phyloP scores from a whole-genome alignment of 495 filamentous ascomycete genomes.

The Penicillium angulare region DNA sequence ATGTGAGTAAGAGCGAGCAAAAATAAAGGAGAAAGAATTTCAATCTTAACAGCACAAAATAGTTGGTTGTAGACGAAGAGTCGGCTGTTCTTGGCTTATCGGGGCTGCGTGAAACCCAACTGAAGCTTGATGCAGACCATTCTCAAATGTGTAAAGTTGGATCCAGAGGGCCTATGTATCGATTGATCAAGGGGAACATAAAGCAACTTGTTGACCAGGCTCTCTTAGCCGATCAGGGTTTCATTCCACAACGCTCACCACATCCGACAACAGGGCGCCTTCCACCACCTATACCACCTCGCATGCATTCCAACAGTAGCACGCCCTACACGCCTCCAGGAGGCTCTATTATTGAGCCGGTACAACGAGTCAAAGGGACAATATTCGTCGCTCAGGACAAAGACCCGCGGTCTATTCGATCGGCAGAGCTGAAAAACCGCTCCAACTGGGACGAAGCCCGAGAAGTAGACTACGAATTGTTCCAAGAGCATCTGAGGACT shows the following conservation, averaged over 20 bases:
- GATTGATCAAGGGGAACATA: constrained; percentile 39
- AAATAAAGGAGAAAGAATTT: not conserved
- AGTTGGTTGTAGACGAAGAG: constrained; percentile 42
- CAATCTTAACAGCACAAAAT: not conserved
- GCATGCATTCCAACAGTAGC: constrained; percentile 34
- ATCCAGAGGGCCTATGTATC: constrained; percentile 34
- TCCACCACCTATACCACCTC: constrained; percentile 32
- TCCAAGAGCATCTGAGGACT: constrained; percentile 33
- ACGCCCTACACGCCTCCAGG: constrained; percentile 25
- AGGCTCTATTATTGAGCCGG: constrained; percentile 8
- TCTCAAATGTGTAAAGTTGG: constrained; percentile 41
- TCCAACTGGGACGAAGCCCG: constrained; percentile 35
- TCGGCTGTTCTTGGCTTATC: constrained; percentile 38
- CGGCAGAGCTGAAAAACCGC: constrained; percentile 30
- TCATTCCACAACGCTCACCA: constrained; percentile 26
- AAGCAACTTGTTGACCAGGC: constrained; percentile 38
- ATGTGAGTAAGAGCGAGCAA: constrained; percentile 19
- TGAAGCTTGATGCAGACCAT: constrained; percentile 41
- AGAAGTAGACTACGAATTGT: constrained; percentile 34
- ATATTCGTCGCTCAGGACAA: constrained; percentile 26
- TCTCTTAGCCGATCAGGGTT: constrained; percentile 33
- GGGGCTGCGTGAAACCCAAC: constrained; percentile 37
- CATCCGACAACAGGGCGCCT: constrained; percentile 3
- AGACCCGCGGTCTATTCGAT: constrained; percentile 30
- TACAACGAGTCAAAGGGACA: constrained; percentile 16